Evolutionary conservation across 306 rosid species (phyloP), one percentile per base, ranked within the genome.

Genomic region (Benincasa hispida): DNA sequence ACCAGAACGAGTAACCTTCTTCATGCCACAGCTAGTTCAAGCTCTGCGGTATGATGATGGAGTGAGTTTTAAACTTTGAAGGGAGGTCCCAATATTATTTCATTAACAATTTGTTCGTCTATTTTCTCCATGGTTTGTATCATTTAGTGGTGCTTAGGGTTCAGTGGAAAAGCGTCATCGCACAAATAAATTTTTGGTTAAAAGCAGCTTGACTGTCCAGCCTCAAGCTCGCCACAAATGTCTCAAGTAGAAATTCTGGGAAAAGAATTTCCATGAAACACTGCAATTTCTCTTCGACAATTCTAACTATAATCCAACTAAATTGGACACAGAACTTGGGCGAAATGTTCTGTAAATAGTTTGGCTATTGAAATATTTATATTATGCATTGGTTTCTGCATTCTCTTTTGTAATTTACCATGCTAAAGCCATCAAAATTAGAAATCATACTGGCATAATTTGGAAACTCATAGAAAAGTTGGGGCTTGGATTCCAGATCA

Each of bases 21-120:
- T 94, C 85, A 94, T 91, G 97, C 97, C 98, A 41, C 98, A 94
- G 86, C 84, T 94, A 63, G 97, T 94, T 86, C 98, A 94, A 83
- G 89, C 98, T 60, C 84, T 94, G 85, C 95, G 97, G 77, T 85
- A 86, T 79, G 98, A 94, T 83, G 97, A 94, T 0, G 93, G 89
- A 91, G 98, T 93, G 81, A 86, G 93, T 82, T 82, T 73, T 60
- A 28, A 24, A 66, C 73, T 21, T 63, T 63, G 45, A 18, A 63
- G 72, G 42, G 47, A 65, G 22, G 8, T 19, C 28, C 15, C 48
- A 10, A 9, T 65, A 19, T 35, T 35, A 11, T 65, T 65, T 35
- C 50, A 41, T 37, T 57, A 18, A 28, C 59, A 48, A 11, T 50
- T 74, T 73, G 35, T 50, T 48, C 0, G 14, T 48, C 17, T 19